Evolutionary conservation across 75 land plant species (phyloP), one percentile per base, ranked within the genome.

Genomic region (Pinus albicaulis): DNA sequence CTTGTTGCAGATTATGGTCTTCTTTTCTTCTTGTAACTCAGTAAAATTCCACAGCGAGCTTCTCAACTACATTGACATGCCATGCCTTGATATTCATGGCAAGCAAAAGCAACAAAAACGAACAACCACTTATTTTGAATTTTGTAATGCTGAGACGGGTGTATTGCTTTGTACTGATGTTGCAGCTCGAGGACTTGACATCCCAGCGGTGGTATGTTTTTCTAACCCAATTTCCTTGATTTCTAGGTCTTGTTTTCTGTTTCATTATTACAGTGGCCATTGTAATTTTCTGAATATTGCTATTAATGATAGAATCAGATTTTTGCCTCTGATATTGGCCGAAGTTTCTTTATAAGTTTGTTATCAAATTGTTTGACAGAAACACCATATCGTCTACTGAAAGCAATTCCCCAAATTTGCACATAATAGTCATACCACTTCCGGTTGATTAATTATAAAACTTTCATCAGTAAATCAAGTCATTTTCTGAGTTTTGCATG

Each of bases 171-270:
- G 95, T 76, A 94, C 98, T 24, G 98, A 96, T 87, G 98, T 96
- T 76, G 98, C 95, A 80, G 99, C 95, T 16, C 91, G 99, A 72
- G 99, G 98, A 20, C 92, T 96, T 83, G 99, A 96, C 79, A 96
- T 96, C 77, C 99, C 98, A 44, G 91, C 89, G 61, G 99, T 96
- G 90, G 98, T 95, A 81, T 55, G 84, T 84, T 12, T 12, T 44
- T 41, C 41, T 44, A 23, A 0, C 19, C 71, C 11, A 41, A 3
- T 68, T 68, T 19, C 15, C 22, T 41, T 68, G 10, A 15, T 56
- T 22, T 56, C 5, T 12, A 55, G 25, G 19, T 15, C 11, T 31
- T 59, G 26, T 36, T 73, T 44, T 48, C 41, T 24, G 20, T 25
- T 55, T 15, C 62, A 41, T 44, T n/a, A n/a, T n/a, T n/a, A n/a